These are phyloP conservation scores for Narthecium ossifragum DNA, from an alignment of 106 monocot species.

Conservation along the genomic window DNA sequence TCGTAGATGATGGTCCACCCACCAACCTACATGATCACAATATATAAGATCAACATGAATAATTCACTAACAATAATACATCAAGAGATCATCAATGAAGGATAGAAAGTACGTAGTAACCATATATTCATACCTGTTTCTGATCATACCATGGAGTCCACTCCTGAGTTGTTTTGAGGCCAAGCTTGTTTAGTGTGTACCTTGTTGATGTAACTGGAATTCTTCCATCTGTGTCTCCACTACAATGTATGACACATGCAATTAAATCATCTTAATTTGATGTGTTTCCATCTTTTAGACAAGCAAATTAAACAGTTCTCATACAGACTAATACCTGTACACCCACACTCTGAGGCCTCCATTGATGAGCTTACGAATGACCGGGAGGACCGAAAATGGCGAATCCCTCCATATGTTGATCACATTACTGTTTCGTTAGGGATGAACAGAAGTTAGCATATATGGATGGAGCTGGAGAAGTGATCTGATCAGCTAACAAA, in stretches of 20 bases:
- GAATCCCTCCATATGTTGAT: conserved; percentile 1
- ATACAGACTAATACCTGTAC: background rate
- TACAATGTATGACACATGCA: background rate
- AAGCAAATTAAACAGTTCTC: background rate
- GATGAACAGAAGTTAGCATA: background rate
- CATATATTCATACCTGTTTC: conserved; percentile 7
- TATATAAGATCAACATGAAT: too few relatives aligned
- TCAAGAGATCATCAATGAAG: background rate
- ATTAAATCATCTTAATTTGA: background rate
- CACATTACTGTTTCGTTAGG: background rate
- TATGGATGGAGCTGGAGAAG: background rate
- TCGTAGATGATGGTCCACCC: conserved; percentile 30
- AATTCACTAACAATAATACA: background rate
- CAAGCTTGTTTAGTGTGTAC: conserved; percentile 19
- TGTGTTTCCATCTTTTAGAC: background rate
- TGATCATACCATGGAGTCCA: conserved; percentile 19
- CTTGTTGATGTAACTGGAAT: conserved; percentile 27
- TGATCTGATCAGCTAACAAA: background rate
- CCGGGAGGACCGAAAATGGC: conserved; percentile 2
- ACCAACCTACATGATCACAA: conserved; percentile 18
- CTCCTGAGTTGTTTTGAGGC: conserved; percentile 8
- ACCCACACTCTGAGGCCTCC: conserved; percentile 6
- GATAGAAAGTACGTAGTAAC: background rate
- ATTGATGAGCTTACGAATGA: conserved; percentile 10
- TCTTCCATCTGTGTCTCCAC: conserved; percentile 27